Evolutionary conservation across 208 protist species (phyloP).

Genomic region (Jaenimonas drosophilae): DNA sequence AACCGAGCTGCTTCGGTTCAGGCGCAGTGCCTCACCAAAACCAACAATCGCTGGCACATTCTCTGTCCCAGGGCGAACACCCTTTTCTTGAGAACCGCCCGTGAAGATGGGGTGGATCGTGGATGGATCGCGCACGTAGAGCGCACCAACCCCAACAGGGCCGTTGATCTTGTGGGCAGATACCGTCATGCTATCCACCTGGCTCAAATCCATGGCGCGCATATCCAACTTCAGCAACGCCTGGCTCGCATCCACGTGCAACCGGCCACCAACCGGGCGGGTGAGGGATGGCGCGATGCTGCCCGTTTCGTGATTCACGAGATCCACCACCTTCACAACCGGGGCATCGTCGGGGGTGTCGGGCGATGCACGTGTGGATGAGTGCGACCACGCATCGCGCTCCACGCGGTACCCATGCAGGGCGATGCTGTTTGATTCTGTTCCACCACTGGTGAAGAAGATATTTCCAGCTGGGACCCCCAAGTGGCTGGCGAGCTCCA

Average conservation of each 20-base stretch:
- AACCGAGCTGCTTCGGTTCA: constrained; percentile 51
- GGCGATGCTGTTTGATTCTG: constrained; percentile 76
- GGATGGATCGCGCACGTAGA: constrained; percentile 56
- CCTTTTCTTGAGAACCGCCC: constrained; percentile 62
- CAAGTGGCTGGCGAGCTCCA: constrained; percentile 30
- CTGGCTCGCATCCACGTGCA: constrained; percentile 72
- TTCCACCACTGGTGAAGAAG: constrained; percentile 75
- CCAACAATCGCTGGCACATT: constrained; percentile 72
- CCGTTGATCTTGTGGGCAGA: constrained; percentile 82
- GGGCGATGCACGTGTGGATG: constrained; percentile 22
- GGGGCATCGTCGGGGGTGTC: constrained; percentile 9
- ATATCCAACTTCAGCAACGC: constrained; percentile 58
- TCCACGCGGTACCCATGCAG: constrained; percentile 65
- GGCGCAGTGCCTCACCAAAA: constrained; percentile 46
- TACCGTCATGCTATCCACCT: constrained; percentile 71
- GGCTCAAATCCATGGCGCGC: constrained; percentile 32
- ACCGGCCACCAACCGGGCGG: constrained; percentile 35
- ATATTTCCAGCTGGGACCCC: constrained; percentile 54
- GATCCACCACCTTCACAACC: constrained; percentile 45
- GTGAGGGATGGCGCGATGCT: constrained; percentile 30
- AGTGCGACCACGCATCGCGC: constrained; percentile 63
- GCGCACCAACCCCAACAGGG: constrained; percentile 54
- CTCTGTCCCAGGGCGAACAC: constrained; percentile 69
- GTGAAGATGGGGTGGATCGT: constrained; percentile 33
- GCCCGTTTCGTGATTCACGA: constrained; percentile 77